Evolutionary conservation across 495 filamentous ascomycete species (phyloP), one percentile per base, ranked within the genome.

Genomic region (Penicillium silybi): DNA sequence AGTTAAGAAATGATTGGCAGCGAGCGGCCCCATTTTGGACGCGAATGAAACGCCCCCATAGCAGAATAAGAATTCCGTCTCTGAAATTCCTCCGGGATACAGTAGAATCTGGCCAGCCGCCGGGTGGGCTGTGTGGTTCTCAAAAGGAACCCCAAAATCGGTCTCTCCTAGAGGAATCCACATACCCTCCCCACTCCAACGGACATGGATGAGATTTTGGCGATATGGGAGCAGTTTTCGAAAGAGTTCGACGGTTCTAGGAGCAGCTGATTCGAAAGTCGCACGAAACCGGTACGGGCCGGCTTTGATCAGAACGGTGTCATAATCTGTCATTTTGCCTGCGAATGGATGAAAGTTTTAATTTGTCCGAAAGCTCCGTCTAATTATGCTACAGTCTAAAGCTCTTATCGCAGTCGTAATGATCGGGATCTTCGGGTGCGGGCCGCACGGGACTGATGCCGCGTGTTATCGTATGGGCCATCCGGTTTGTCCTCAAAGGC

Each of bases 101-200:
- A 65, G 46, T 3, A 65, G 45, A 39, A 65, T 53, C 22, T 65
- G 50, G 6, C 62, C 62, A 0, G 62, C 19, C 23, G 50, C 48
- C 11, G 62, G 62, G 44, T 65, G 59, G 8, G 62, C 38, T 7
- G 62, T 65, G 41, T 65, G 59, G 17, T 65, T 65, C 18, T 65
- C 62, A 26, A 57, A 63, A 0, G 59, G 54, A 11, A 65, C 29
- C 3, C 49, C 56, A n/a, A 65, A 65, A 18, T 63, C 32, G 5
- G 56, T 60, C 27, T 65, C 56, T 6, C 62, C 59, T 18, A 65
- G 39, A 15, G 62, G 62, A 44, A 65, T 62, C 62, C 59, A 65
- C 48, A 65, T 46, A 3, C 38, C 59, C 41, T 65, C 59, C 15
- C 62, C 62, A 10, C 56, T 59, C 62, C 62, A 63, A 25, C 62